Base-by-base conservation (phyloP, 2,329 filamentous ascomycete genomes). In the Neoarthrinium moseri region DNA sequence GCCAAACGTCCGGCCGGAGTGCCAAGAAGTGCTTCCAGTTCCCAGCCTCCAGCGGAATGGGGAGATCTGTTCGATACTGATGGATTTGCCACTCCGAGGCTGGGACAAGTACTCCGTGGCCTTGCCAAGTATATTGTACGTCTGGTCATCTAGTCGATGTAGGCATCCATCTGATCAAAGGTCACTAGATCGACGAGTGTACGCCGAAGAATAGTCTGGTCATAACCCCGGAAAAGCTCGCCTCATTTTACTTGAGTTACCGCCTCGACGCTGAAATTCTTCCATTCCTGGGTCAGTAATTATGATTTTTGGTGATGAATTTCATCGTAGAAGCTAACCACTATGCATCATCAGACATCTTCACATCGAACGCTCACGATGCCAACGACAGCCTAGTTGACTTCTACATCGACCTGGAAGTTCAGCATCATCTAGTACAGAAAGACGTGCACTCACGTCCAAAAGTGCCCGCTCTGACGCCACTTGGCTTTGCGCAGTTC, bases 201-300 rank as follows among this genome's bases (percentile, higher is more conserved):
- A 71, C 81, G 37, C 86, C 87, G 1, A 80, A 77, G 51, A 77
- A 78, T 40, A 85, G 78, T 26, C 70, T 92, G 13, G 87, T 94
- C 33, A 75, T 95, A 27, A 81, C 86, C 0, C 89, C 90, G 0
- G 70, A 80, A 5, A 94, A 94, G 67, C 78, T 96, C 71, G 75
- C 80, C 12, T 74, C 77, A 38, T 89, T 91, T 54, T 95, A 95
- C 60, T 73, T 78, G 13, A 78, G 80, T 44, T 86, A 86, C 47
- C 75, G 75, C 41, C 63, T 91, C 2, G 67, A 79, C 0, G 68
- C 75, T 12, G 90, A 95, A 57, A 71, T 75, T 3, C 85, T 89
- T 60, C 83, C 82, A 2, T 90, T 89, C 72, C 66, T 78, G 53
- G 75, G 85, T 86, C 67, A 65, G 76, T 48, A 56, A 13, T 57